Evolutionary conservation across 495 filamentous ascomycete species (phyloP), one percentile per base, ranked within the genome.

Genomic region (Sabuloglossum arenarium): DNA sequence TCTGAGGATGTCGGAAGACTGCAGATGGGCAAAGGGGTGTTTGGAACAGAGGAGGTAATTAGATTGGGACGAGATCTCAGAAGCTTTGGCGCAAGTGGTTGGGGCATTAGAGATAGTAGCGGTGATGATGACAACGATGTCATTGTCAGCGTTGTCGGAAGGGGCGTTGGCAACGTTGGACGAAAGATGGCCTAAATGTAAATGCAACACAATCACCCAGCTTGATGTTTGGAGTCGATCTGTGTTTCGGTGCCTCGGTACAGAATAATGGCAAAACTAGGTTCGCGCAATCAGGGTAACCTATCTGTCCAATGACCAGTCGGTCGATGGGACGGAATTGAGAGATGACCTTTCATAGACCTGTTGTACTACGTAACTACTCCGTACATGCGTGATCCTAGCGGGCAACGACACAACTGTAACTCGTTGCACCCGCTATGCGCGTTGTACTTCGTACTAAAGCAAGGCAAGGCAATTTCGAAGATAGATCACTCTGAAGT

Each of bases 91-190:
- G 81, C 80, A 14, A 84, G 81, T 49, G 85, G 81, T 37, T 94
- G 94, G 84, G 93, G 88, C 46, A 69, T 97, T 58, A 73, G 91
- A 59, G 85, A 91, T 62, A 77, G 71, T 25, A 79, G 77, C 1
- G 85, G 81, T 12, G 79, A 82, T 55, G 78, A 74, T 37, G 78
- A 74, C 31, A 76, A 70, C 6, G 85, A 90, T 66, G 72, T 96
- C 43, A 78, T 96, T 34, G 76, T 97, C 53, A 94, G 87, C 58
- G 80, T 99, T 29, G 91, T 96, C 60, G 93, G 93, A 28, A 82
- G 78, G 63, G 93, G 93, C 23, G 86, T 99, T 47, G 93, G 93
- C 5, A 99, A 99, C 68, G 84, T 96, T 47, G 91, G 89, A 34
- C 77, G 88, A 58, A 97, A 97, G 70, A 81, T 96, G 65, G 85